Conservation (phyloP, 202 grass and related monocot species). For the Zizania palustris region DNA sequence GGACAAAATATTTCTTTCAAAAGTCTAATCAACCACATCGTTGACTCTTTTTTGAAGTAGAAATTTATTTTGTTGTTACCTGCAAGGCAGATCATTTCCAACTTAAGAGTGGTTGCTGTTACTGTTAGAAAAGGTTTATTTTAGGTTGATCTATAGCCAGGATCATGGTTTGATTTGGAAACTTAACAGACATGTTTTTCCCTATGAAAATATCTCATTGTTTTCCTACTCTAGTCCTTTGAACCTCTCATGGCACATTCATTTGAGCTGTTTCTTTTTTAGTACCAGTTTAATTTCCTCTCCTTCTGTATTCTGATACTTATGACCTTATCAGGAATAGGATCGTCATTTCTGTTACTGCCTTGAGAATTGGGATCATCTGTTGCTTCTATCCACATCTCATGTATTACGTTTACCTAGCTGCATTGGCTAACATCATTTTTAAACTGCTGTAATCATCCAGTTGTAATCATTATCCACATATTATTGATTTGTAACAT, state of each 20-base stretch:
- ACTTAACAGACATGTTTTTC: neutral
- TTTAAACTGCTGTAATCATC: neutral
- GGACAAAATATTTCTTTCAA: neutral
- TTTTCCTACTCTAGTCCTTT: neutral
- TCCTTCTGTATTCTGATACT: neutral
- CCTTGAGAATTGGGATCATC: neutral
- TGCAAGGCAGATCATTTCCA: neutral
- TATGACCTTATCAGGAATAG: neutral
- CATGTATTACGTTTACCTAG: neutral
- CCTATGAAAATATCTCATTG: neutral
- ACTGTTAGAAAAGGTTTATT: conserved; percentile 24
- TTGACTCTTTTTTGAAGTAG: neutral
- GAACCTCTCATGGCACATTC: neutral
- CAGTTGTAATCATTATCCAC: neutral
- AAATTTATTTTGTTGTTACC: neutral
- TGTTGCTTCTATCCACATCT: neutral
- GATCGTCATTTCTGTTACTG: neutral
- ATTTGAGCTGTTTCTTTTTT: conserved; percentile 4
- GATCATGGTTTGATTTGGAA: neutral
- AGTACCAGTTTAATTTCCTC: neutral
- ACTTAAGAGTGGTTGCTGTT: neutral
- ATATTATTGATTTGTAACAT: conserved; percentile 20
- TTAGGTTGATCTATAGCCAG: neutral
- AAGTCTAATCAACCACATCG: neutral
- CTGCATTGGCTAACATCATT: conserved; percentile 12